Percentiles rank a stretch among this genome's conserved stretches.
Evolutionary conservation across 2,329 filamentous ascomycete genomes (phyloP).

Genomic region (Fusarium irregulare): DNA sequence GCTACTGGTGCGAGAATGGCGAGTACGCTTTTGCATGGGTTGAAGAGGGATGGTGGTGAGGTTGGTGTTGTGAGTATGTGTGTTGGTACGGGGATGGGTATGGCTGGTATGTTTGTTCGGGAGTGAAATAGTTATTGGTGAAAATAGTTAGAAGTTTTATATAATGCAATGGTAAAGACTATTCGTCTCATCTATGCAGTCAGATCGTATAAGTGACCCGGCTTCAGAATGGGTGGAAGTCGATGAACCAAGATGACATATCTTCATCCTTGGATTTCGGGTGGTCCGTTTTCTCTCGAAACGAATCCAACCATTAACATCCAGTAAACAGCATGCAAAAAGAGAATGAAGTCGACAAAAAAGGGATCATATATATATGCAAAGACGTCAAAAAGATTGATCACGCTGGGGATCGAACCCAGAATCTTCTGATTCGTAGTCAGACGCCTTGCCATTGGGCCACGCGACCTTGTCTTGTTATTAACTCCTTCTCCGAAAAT

Average conservation of each 20-base stretch:
- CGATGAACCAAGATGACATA: neutral
- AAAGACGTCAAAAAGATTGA: conserved; percentile 10
- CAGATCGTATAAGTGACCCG: neutral
- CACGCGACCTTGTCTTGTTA: conserved; percentile 27
- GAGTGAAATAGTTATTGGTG: conserved; percentile 1
- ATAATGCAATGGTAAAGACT: neutral
- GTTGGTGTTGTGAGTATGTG: conserved; percentile 94
- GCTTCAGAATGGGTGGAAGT: neutral
- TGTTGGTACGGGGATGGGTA: conserved; percentile 68
- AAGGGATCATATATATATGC: no score
- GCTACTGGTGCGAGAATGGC: conserved; percentile 88
- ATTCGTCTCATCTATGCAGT: neutral
- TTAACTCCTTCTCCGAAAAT: rapidly evolving
- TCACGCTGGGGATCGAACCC: conserved; percentile 46
- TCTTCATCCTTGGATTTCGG: neutral
- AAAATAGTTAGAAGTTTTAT: neutral
- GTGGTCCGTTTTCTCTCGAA: no score
- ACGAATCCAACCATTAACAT: no score
- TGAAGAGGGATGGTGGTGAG: conserved; percentile 75
- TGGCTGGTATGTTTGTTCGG: conserved; percentile 43
- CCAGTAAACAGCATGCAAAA: no score
- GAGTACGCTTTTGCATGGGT: conserved; percentile 74
- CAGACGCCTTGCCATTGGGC: conserved; percentile 46
- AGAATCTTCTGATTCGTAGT: conserved; percentile 48
- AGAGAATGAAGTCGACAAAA: no score